Conservation (phyloP, 371 early-diverging fungal species). For the Mucor circinelloides region DNA sequence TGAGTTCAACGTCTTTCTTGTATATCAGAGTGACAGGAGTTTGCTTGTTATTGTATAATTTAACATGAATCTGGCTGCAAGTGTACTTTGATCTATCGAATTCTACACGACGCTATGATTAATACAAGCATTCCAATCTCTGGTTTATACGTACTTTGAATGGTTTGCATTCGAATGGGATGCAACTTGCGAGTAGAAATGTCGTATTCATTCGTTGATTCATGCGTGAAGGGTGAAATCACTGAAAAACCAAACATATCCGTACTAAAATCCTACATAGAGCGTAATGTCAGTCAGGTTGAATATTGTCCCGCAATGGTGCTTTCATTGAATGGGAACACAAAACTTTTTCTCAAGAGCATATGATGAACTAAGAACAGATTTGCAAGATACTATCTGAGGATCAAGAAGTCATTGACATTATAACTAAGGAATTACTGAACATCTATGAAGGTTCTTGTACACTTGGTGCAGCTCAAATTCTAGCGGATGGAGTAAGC, state of each 20-base stretch:
- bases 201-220: conserved; percentile 72
- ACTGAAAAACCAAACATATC: conserved; percentile 68
- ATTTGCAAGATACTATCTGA: conserved; percentile 14
- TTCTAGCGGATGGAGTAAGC: conserved; percentile 14
- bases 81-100: conserved; percentile 53
- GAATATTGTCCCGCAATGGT: too few species aligned
- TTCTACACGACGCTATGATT: conserved; percentile 29
- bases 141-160: conserved; percentile 42
- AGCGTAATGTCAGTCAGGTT: too few species aligned
- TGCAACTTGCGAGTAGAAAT: conserved; percentile 53
- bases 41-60: conserved; percentile 45
- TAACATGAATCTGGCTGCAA: conserved; percentile 57
- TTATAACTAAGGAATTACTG: conserved; percentile 14
- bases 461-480: conserved; percentile 15
- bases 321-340: too few species aligned
- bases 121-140: background rate
- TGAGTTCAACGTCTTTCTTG: conserved; percentile 45
- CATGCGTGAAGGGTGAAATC: conserved; percentile 70
- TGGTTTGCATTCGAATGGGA: conserved; percentile 51
- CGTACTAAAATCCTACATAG: conserved; percentile 62
- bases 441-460: conserved; percentile 14
- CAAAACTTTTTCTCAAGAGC: too few species aligned
- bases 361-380: too few species aligned
- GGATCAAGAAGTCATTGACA: conserved; percentile 14
- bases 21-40: conserved; percentile 77